A percentile compares a stretch with the other conserved stretches of the same genome.
phyloP scores from a whole-genome alignment of 257 asterid genomes.

The Solanum medicagineum region DNA sequence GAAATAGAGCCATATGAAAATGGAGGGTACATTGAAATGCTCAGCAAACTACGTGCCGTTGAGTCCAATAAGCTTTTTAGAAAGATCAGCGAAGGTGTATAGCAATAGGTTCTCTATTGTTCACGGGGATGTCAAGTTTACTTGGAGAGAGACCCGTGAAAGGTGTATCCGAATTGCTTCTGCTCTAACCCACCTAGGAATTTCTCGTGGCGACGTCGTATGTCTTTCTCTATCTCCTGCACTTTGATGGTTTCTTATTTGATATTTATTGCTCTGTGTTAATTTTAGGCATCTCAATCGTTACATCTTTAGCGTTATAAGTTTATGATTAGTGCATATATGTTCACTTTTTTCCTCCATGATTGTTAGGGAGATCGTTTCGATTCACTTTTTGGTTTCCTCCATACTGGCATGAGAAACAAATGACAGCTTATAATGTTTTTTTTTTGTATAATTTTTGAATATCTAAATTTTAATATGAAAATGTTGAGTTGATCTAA shows the following conservation, averaged over 20 bases:
- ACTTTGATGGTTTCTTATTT: neutral
- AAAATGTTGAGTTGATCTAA: too few species aligned
- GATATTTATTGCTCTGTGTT: neutral
- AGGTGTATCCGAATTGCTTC: neutral
- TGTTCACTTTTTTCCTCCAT: neutral
- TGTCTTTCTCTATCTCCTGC: neutral
- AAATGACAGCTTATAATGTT: too few species aligned
- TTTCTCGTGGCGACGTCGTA: neutral
- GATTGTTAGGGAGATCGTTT: too few species aligned
- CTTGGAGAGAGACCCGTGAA: neutral
- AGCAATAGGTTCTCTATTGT: neutral
- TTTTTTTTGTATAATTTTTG: too few species aligned
- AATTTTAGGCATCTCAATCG: neutral
- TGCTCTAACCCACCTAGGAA: neutral
- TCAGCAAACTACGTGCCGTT: neutral
- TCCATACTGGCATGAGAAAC: neutral
- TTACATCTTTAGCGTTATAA: neutral
- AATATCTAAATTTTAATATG: too few species aligned
- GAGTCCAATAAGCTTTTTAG: neutral
- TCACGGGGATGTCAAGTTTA: neutral
- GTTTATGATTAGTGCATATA: too few species aligned
- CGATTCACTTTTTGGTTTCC: too few species aligned
- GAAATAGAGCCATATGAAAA: neutral
- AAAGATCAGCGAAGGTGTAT: neutral
- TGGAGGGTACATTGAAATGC: neutral